phyloP scores from a whole-genome alignment of 164 flowering plant genomes.

The Piper longum region DNA sequence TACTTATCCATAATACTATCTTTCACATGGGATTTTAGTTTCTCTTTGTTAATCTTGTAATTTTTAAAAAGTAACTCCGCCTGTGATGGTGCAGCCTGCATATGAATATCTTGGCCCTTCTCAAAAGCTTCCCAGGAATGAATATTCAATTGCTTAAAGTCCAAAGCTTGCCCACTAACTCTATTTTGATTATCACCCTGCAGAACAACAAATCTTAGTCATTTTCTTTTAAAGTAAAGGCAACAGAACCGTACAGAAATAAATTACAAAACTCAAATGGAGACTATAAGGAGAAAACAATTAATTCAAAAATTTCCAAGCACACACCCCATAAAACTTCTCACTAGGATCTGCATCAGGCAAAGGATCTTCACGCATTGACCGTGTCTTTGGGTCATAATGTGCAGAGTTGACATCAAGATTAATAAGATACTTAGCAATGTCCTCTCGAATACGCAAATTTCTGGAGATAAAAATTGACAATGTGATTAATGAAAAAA shows the following conservation, averaged over 20 bases:
- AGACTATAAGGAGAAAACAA: neutral
- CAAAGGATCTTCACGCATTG: conserved; percentile 92
- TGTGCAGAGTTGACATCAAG: conserved; percentile 83
- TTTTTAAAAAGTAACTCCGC: conserved; percentile 57
- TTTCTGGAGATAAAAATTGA: conserved; percentile 26
- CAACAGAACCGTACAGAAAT: neutral
- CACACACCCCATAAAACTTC: conserved; percentile 55
- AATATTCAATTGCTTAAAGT: conserved; percentile 56
- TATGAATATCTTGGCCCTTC: conserved; percentile 79
- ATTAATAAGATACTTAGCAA: conserved; percentile 80
- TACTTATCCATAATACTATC: conserved; percentile 74
- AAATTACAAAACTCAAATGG: too few species aligned
- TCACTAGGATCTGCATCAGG: conserved; percentile 84
- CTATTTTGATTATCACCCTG: conserved; percentile 70
- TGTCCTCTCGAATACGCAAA: conserved; percentile 87
- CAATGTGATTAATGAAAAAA: too few species aligned
- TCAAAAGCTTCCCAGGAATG: conserved; percentile 79
- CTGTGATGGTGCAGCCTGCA: conserved; percentile 86
- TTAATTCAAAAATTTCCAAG: neutral
- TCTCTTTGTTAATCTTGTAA: conserved; percentile 48
- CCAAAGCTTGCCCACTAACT: conserved; percentile 66
- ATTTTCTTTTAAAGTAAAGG: neutral
- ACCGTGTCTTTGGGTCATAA: conserved; percentile 81
- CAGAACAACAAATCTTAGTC: neutral
- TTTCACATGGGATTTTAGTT: conserved; percentile 37